Percentiles rank a stretch among this genome's conserved stretches.
These are phyloP conservation scores for Phyllostachys edulis DNA, from an alignment of 176 grass and related monocot genomes.

Conservation along the genomic window DNA sequence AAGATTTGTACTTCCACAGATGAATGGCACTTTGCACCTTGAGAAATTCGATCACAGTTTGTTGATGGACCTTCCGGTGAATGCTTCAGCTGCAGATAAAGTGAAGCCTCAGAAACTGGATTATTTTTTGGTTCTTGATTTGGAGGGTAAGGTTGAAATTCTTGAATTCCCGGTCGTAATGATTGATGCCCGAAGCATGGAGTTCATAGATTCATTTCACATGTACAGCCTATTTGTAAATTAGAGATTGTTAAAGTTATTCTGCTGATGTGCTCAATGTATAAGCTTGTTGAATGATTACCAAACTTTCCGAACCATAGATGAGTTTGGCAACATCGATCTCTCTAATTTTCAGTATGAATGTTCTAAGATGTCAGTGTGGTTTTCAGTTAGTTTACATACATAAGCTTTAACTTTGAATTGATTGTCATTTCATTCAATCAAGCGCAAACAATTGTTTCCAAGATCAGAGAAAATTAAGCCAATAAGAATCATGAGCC, in stretches of 20 bases:
- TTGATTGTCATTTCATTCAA: not conserved
- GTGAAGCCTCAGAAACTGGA: conserved; percentile 66
- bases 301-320: conserved; percentile 1
- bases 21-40: conserved; percentile 66
- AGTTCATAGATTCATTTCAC: conserved; percentile 86
- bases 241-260: conserved; percentile 8
- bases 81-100: conserved; percentile 41
- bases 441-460: not conserved
- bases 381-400: not conserved
- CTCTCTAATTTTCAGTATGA: not conserved
- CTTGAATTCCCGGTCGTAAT: conserved; percentile 87
- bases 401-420: not conserved
- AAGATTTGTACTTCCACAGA: conserved; percentile 42
- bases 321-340: not conserved
- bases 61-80: conserved; percentile 58
- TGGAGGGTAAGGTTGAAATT: conserved; percentile 96
- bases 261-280: not conserved
- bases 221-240: conserved; percentile 56
- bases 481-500: not conserved
- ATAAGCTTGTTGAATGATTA: conserved; percentile 6
- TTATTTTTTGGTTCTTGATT: conserved; percentile 89
- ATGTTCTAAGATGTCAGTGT: not conserved
- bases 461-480: not conserved
- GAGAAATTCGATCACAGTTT: conserved; percentile 87
- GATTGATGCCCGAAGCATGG: conserved; percentile 72